Conservation (phyloP, 73 alveolate species). For the Paramecium sexaurelia region DNA sequence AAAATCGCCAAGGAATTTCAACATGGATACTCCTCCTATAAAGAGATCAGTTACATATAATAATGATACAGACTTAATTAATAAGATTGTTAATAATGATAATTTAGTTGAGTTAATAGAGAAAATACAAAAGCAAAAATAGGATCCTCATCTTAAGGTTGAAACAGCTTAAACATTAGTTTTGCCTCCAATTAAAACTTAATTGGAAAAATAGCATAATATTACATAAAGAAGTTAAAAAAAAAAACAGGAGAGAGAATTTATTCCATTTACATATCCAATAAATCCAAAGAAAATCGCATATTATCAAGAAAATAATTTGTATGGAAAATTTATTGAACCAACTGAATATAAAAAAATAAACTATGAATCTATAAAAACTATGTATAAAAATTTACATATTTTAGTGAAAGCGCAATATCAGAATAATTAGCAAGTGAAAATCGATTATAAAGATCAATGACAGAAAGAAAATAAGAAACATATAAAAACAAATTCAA, state of each 20-base stretch:
- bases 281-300: background rate
- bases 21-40: background rate
- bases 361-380: background rate
- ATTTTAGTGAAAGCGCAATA: background rate
- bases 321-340: background rate
- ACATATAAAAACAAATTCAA: background rate
- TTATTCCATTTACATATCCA: background rate
- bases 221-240: background rate
- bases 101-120: background rate
- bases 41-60: background rate
- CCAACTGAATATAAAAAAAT: slow-evolving; percentile 13
- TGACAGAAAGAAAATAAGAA: background rate
- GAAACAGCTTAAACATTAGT: background rate
- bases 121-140: background rate
- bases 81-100: background rate
- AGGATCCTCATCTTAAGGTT: background rate
- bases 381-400: background rate
- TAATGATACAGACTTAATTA: background rate
- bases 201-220: background rate
- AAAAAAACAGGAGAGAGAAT: background rate
- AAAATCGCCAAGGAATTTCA: background rate
- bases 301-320: background rate
- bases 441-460: background rate
- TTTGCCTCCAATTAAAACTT: background rate
- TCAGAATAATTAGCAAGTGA: background rate